Conservation (phyloP, 495 filamentous ascomycete species). For the Aspergillus saccharolyticus region DNA sequence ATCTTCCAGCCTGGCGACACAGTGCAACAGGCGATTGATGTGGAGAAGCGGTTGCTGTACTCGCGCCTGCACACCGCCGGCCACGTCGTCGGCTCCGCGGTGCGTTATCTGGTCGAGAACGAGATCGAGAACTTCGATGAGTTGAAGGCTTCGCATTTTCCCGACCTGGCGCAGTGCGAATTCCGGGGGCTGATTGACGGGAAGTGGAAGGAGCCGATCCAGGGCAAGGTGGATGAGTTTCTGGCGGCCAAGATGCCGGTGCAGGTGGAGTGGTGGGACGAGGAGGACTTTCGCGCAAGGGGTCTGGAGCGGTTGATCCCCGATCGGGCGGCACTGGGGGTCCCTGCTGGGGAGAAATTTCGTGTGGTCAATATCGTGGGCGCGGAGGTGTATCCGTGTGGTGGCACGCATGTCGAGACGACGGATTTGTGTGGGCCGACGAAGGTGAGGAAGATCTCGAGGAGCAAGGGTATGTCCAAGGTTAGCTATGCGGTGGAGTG, state of each 20-base stretch:
- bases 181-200: slow-evolving; percentile 57
- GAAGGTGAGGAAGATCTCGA: slow-evolving; percentile 55
- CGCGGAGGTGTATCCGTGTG: slow-evolving; percentile 57
- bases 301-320: slow-evolving; percentile 46
- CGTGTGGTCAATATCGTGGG: slow-evolving; percentile 54
- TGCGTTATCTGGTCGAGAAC: slow-evolving; percentile 47
- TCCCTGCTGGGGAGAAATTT: slow-evolving; percentile 45
- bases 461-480: slow-evolving; percentile 50
- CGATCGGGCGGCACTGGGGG: slow-evolving; percentile 29
- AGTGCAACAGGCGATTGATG: slow-evolving; percentile 49
- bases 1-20: slow-evolving; percentile 33
- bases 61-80: slow-evolving; percentile 62
- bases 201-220: slow-evolving; percentile 53
- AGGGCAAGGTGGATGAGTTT: slow-evolving; percentile 47
- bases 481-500: slow-evolving; percentile 47
- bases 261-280: slow-evolving; percentile 55
- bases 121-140: slow-evolving; percentile 50
- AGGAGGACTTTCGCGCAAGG: slow-evolving; percentile 41
- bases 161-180: slow-evolving; percentile 53
- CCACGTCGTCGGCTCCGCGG: slow-evolving; percentile 56
- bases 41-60: slow-evolving; percentile 48
- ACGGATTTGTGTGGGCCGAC: slow-evolving; percentile 49
- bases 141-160: slow-evolving; percentile 59
- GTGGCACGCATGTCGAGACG: slow-evolving; percentile 58
- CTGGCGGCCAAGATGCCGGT: slow-evolving; percentile 48